Evolutionary conservation across 1,284 basidiomycete genomes (phyloP), one percentile per base, ranked within the genome.

Genomic region (Omphalotus olearius): DNA sequence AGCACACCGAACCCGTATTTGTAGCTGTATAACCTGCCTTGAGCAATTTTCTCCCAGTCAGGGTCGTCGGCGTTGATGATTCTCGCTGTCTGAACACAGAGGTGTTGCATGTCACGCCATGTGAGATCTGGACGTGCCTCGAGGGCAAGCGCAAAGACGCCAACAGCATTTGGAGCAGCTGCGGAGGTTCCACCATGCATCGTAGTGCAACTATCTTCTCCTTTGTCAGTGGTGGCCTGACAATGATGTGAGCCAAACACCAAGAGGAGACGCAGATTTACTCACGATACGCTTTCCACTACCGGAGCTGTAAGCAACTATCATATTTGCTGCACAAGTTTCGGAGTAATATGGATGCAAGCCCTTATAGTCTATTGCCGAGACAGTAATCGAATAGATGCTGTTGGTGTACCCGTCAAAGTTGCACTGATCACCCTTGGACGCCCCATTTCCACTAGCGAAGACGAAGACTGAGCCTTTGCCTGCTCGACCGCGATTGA

Each of bases 361-460:
- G 9, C 94, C 96, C 64, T 91, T 90, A 64, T 89, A 83, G 64
- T 99, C 96, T 53, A 98, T 79, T 0, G 97, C 93, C 7, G 93
- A 89, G 26, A 99, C 93, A 0, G 97, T 99, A 50, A 99, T 85
- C 4, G 90, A 93, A 71, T 94, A 98, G 58, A 98, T 97, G 59
- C 89, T 93, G 66, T 99, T 99, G 30, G 97, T 99, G 69, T 99
- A 99, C 5, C 97, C 97, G 61, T 99, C 97, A 66, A 99, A 99
- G 69, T 99, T 99, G 75, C 97, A 99, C 70, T 99, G 97, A 66
- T 99, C 97, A 28, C 90, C 92, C 47, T 79, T 79, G 2, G 82
- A 81, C 20, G 93, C 97, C 18, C 97, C 97, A 65, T 99, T 99
- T 1, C 97, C 97, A 53, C 93, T 95, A 1, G 97, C 97, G 67